phyloP scores from a whole-genome alignment of 1,284 basidiomycete species.

The Pseudomicrostroma phylloplanum region DNA sequence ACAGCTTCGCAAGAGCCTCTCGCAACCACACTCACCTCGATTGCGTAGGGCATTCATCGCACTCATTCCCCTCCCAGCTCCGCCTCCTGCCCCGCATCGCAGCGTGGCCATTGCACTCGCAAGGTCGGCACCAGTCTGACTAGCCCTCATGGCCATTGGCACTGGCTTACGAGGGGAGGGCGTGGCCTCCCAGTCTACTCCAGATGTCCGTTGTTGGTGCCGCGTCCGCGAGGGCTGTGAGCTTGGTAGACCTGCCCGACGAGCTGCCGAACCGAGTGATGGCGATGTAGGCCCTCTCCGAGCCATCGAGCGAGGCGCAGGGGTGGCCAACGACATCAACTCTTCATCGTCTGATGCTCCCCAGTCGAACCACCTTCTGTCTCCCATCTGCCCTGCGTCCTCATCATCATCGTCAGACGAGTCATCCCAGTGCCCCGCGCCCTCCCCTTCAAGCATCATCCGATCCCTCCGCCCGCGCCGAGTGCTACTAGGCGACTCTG shows the following conservation, averaged over 20 bases:
- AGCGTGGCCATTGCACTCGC: not conserved
- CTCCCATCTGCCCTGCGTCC: not conserved
- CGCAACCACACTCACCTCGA: not conserved
- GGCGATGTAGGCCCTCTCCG: not conserved
- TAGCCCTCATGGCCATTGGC: not conserved
- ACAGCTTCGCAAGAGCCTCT: too few relatives aligned
- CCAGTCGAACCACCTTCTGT: not conserved
- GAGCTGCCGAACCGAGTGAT: not conserved
- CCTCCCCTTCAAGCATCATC: too few relatives aligned
- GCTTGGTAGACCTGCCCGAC: not conserved
- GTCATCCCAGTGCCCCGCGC: constrained; percentile 4
- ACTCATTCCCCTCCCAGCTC: not conserved
- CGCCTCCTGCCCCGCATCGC: not conserved
- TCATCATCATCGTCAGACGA: constrained; percentile 9
- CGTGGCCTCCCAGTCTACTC: not conserved
- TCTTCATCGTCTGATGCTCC: not conserved
- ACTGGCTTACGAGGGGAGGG: constrained; percentile 4
- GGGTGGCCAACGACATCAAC: not conserved
- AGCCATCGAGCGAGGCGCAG: not conserved
- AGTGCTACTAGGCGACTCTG: too few relatives aligned
- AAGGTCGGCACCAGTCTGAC: not conserved
- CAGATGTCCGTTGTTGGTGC: not conserved
- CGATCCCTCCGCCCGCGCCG: too few relatives aligned
- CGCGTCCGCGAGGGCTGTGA: not conserved
- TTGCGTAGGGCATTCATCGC: not conserved